These are phyloP conservation scores for Nakazawaea laoshanensis DNA, from an alignment of 805 yeast genomes.

Conservation along the genomic window DNA sequence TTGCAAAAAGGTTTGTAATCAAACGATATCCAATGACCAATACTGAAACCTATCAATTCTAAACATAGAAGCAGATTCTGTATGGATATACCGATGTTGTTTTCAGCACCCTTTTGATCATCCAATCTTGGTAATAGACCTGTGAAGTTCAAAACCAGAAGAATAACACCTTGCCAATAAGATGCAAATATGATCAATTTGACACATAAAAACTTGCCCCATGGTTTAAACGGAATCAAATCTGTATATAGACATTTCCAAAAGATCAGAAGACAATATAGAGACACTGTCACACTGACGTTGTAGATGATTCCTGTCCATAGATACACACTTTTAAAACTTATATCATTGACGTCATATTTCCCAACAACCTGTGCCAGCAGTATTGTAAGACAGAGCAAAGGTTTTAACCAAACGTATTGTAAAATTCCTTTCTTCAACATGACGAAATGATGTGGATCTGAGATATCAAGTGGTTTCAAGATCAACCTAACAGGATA, in stretches of 20 bases:
- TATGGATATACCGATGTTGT: constrained; percentile 44
- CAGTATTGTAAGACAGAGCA: constrained; percentile 53
- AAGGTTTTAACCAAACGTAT: constrained; percentile 91
- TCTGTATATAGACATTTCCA: constrained; percentile 87
- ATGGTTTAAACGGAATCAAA: constrained; percentile 71
- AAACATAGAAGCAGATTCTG: constrained; percentile 76
- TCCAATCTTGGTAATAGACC: constrained; percentile 29
- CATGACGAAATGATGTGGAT: constrained; percentile 67
- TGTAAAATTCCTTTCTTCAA: constrained; percentile 85
- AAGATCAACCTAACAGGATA: constrained; percentile 43
- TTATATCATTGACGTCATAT: constrained; percentile 43
- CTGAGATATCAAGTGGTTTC: constrained; percentile 69
- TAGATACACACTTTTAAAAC: constrained; percentile 41
- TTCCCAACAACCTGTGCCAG: constrained; percentile 37
- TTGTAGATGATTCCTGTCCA: constrained; percentile 71
- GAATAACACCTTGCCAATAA: constrained; percentile 87
- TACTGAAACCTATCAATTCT: constrained; percentile 79
- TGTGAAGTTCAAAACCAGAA: constrained; percentile 43
- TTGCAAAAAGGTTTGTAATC: constrained; percentile 66
- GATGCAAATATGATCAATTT: constrained; percentile 92
- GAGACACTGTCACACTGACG: constrained; percentile 67
- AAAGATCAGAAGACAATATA: constrained; percentile 80
- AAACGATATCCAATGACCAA: constrained; percentile 85
- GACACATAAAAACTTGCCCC: constrained; percentile 89
- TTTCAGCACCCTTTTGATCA: constrained; percentile 19